These are phyloP conservation scores for Inga leiocalycina DNA, from an alignment of 306 rosid species.

Conservation along the genomic window DNA sequence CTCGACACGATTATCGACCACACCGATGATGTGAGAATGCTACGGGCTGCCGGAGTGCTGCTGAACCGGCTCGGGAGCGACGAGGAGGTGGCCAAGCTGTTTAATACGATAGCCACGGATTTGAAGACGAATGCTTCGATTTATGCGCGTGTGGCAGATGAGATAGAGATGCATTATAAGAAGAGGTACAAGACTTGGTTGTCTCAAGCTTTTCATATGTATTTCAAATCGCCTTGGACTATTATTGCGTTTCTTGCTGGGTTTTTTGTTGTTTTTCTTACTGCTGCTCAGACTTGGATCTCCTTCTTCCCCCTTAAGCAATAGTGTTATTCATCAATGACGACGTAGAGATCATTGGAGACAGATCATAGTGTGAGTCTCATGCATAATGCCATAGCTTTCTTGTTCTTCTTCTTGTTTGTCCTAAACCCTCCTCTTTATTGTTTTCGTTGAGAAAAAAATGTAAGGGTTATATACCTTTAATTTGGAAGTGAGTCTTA, in stretches of 20 bases:
- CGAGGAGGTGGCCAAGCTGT: conserved; percentile 24
- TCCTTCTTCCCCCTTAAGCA: not conserved
- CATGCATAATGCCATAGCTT: too few species aligned
- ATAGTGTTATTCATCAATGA: too few species aligned
- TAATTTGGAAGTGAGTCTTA: too few species aligned
- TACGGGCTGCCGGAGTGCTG: not conserved
- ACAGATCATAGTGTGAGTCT: too few species aligned
- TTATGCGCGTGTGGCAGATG: not conserved
- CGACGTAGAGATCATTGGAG: too few species aligned
- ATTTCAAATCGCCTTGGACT: conserved; percentile 34
- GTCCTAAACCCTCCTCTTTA: too few species aligned
- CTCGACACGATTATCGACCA: conserved; percentile 19
- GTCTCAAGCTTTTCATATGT: conserved; percentile 13
- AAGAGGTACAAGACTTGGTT: conserved; percentile 25
- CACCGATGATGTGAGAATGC: conserved; percentile 22
- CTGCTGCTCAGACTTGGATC: not conserved
- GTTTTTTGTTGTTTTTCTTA: not conserved
- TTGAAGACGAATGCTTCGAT: not conserved
- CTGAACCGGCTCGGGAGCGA: conserved; percentile 36
- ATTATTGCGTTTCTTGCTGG: conserved; percentile 12
- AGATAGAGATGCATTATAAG: conserved; percentile 1
- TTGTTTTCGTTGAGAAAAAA: too few species aligned
- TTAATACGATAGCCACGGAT: conserved; percentile 18
- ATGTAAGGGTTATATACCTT: too few species aligned
- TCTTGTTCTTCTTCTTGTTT: too few species aligned